Evolutionary conservation across 2,329 filamentous ascomycete genomes (phyloP).

Genomic region (Fusarium verrucosum): DNA sequence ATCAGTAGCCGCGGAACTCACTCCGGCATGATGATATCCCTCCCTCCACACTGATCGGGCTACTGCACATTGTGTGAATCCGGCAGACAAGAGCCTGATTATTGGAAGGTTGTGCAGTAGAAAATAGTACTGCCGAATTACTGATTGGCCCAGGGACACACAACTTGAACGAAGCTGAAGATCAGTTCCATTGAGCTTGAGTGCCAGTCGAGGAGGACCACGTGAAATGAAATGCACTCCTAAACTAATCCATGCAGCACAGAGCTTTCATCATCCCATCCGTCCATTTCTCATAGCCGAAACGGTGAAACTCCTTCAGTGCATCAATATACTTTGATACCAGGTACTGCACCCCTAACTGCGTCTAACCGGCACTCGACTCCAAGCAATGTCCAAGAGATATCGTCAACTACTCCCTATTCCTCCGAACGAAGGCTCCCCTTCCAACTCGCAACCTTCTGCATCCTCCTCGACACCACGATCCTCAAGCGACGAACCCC

Average conservation of each 20-base stretch:
- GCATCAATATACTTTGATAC: background rate
- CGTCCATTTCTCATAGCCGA: background rate
- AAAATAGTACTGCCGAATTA: background rate
- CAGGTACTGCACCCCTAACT: background rate
- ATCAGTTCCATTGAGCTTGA: background rate
- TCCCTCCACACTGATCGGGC: background rate
- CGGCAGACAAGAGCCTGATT: background rate
- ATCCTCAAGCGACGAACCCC: constrained; percentile 9
- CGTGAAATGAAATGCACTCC: constrained; percentile 7
- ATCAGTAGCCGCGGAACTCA: background rate
- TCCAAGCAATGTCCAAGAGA: constrained; percentile 25
- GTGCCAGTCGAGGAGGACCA: background rate
- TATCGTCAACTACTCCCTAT: constrained; percentile 23
- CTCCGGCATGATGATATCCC: background rate
- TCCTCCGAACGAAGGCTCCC: background rate
- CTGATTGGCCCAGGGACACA: background rate
- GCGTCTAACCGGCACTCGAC: background rate
- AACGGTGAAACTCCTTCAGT: background rate
- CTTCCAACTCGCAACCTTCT: constrained; percentile 3
- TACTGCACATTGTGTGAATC: background rate
- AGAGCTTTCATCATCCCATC: background rate
- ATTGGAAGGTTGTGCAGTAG: background rate
- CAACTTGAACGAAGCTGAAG: background rate
- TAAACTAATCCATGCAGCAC: background rate
- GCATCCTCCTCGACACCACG: constrained; percentile 11